Evolutionary conservation across 2,329 filamentous ascomycete species (phyloP).

Genomic region (Orbilia javanica): DNA sequence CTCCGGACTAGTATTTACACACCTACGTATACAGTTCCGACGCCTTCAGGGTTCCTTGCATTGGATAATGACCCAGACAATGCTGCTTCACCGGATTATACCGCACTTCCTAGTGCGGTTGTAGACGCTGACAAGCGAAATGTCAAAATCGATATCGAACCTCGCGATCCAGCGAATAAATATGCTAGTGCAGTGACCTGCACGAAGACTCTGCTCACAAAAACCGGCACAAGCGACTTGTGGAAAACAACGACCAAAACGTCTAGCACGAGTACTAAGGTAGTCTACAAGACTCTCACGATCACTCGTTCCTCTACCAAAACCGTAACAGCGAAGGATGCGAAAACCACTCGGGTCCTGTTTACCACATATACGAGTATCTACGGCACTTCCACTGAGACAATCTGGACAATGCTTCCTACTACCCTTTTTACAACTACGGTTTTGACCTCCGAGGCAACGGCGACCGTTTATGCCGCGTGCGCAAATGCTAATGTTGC

Average conservation of each 20-base stretch:
- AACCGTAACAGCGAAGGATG: conserved; percentile 13
- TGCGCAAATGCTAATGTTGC: conserved; percentile 15
- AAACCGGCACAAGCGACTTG: conserved; percentile 27
- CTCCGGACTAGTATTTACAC: neutral
- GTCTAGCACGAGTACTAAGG: neutral
- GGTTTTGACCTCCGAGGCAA: neutral
- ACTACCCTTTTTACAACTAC: neutral
- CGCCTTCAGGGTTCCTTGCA: conserved; percentile 15
- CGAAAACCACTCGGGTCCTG: neutral
- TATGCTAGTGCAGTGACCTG: conserved; percentile 24
- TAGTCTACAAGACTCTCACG: neutral
- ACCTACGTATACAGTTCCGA: neutral
- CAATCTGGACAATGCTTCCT: neutral
- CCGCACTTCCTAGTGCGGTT: neutral
- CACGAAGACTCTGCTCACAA: conserved; percentile 37
- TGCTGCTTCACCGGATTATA: neutral
- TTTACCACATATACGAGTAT: neutral
- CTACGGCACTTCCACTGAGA: neutral
- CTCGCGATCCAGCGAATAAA: conserved; percentile 13
- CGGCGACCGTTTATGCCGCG: neutral
- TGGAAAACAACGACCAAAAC: conserved; percentile 41
- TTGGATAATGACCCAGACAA: conserved; percentile 37
- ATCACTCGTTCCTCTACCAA: neutral
- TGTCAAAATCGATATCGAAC: neutral
- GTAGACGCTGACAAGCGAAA: neutral